Conservation (phyloP, 768 basidiomycete species). For the Kwoniella botswanensis region DNA sequence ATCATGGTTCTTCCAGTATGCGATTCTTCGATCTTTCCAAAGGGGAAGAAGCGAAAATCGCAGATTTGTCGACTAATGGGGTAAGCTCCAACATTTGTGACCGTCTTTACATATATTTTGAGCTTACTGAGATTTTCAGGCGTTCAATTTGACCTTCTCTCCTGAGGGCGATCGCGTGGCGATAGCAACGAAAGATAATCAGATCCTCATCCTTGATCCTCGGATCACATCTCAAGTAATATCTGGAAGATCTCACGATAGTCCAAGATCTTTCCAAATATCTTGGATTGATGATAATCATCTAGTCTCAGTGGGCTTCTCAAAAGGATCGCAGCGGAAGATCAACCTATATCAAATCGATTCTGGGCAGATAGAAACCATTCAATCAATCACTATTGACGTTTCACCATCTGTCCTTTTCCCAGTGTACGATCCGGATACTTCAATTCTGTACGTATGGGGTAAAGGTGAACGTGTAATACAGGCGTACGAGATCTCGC, state of each 20-base stretch:
- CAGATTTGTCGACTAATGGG: conserved; percentile 39
- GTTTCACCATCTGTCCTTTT: conserved; percentile 58
- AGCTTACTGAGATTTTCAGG: conserved; percentile 12
- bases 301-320: conserved; percentile 57
- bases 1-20: conserved; percentile 47
- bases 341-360: conserved; percentile 51
- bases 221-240: conserved; percentile 29
- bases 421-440: conserved; percentile 58
- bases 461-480: conserved; percentile 58
- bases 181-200: conserved; percentile 56
- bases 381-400: conserved; percentile 51
- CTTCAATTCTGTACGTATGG: conserved; percentile 57
- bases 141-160: conserved; percentile 54
- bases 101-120: neutral
- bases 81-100: conserved; percentile 23
- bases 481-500: conserved; percentile 54
- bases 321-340: conserved; percentile 55
- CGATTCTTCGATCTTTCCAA: conserved; percentile 51
- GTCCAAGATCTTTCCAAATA: conserved; percentile 56
- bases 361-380: conserved; percentile 28
- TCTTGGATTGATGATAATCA: conserved; percentile 53
- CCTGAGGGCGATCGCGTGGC: conserved; percentile 51
- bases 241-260: conserved; percentile 54
- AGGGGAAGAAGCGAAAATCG: conserved; percentile 25
- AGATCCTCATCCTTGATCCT: conserved; percentile 57